Evolutionary conservation across 306 rosid genomes (phyloP), one percentile per base, ranked within the genome.

Genomic region (Citrullus mucosospermus): DNA sequence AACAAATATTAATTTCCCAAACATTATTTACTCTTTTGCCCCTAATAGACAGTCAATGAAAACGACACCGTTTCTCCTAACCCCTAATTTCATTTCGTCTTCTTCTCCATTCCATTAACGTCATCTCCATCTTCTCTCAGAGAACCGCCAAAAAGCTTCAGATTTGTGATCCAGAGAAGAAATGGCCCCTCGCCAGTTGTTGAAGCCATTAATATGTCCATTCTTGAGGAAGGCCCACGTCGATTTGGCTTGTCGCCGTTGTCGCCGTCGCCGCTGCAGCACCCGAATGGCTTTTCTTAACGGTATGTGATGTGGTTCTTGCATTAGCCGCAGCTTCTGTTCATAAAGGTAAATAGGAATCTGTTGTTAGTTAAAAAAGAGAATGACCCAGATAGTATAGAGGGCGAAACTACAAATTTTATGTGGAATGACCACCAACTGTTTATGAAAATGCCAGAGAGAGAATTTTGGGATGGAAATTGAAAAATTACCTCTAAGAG

Each of bases 191-290:
- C 73, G 51, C 30, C 54, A 43, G 17, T 39, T 41, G 75, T n/a
- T 41, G 34, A 39, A 41, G 22, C 18, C 17, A 68, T 90, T 81
- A 94, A 79, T 94, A 95, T 0, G 97, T 91, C 98, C 98, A 95
- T 51, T 95, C 97, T 56, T 83, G 89, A 59, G 98, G 98, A 67
- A 95, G 87, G 44, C 83, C 80, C 76, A 79, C 82, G 68, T 88
- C 97, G 80, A 60, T 85, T 38, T 78, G 80, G 53, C 76, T 77
- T 81, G 61, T 81, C 61, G 81, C 81, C 59, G 81, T 43, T 70
- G 46, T 78, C 56, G 63, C 67, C 76, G 69, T 74, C 9, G 81
- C 59, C 80, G 58, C 66, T 50, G 62, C 67, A 6, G 22, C 18
- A 56, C n/a, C 78, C 3, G 84, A 14, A 36, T 78, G 83, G 0